Base-by-base conservation (phyloP, 139 green algal species). In the Gonium pectorale region DNA sequence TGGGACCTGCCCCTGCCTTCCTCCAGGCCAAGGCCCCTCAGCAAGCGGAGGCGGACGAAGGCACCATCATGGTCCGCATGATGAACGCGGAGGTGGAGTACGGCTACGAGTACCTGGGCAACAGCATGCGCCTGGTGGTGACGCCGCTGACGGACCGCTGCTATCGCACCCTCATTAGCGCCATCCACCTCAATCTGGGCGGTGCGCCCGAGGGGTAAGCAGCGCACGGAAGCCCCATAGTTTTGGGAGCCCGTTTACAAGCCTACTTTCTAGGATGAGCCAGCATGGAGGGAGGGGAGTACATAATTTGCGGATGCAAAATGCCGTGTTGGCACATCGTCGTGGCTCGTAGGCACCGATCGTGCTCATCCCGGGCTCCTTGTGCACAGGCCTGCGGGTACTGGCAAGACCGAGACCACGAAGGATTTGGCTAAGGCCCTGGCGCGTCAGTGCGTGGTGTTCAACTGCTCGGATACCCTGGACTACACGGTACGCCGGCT, bases 371-470 rank as follows among this genome's bases (percentile, higher is more conserved):
- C n/a, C n/a, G n/a, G n/a, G n/a, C n/a, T n/a, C n/a, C n/a, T n/a
- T n/a, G n/a, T n/a, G n/a, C n/a, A n/a, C 82, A 79, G 72, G 31
- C 90, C 90, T 77, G 92, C 92, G 26, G 92, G 92, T 44, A 94
- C 92, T 35, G 94, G 94, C 66, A 96, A 97, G 86, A 97, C 93
- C 0, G 94, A 97, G 90, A 96, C 94, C 44, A 97, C 94, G 46
- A 96, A 96, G 90, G 94, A 97, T 68, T 62, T 97, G 67, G 94
- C 93, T 26, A 97, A 97, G 68, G 93, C 94, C 35, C 87, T 97
- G 64, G 94, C 94, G 8, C 83, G 91, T 62, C 93, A 96, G 89
- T 97, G 94, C 72, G 93, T 97, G 59, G 94, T 97, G 37, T 97
- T 97, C 93, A 97, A 97, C 89, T 97, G 94, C 91, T 93, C 87